phyloP scores from a whole-genome alignment of 2,329 filamentous ascomycete genomes.

The Fusarium foetens region DNA sequence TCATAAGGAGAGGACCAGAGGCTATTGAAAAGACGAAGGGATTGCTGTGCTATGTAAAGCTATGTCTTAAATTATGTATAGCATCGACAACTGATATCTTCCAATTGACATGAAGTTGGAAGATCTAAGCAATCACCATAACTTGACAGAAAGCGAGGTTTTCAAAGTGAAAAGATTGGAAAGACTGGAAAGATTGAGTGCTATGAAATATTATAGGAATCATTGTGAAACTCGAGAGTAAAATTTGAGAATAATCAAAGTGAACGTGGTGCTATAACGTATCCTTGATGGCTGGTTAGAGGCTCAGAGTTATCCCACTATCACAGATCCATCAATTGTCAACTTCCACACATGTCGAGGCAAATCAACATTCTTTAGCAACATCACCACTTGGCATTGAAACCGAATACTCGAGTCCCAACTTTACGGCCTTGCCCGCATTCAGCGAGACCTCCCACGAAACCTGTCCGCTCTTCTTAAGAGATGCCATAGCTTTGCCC shows the following conservation, averaged over 20 bases:
- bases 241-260: not conserved
- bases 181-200: not conserved
- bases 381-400: slow-evolving; percentile 62
- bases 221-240: no score
- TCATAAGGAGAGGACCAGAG: no score
- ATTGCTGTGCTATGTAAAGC: not conserved
- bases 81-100: not conserved
- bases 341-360: not conserved
- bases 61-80: not conserved
- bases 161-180: not conserved
- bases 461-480: slow-evolving; percentile 68
- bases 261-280: not conserved
- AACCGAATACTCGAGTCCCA: slow-evolving; percentile 71
- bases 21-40: not conserved
- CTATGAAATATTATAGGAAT: not conserved
- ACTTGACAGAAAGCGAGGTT: not conserved
- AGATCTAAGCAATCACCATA: not conserved
- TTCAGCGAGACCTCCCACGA: slow-evolving; percentile 68
- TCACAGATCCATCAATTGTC: not conserved
- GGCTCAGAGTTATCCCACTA: not conserved
- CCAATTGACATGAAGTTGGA: not conserved
- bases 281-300: not conserved
- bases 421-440: slow-evolving; percentile 64
- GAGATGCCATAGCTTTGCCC: slow-evolving; percentile 63
- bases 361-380: slow-evolving; percentile 38